Conservation (phyloP, 306 rosid genomes). For the Dicorynia guianensis region DNA sequence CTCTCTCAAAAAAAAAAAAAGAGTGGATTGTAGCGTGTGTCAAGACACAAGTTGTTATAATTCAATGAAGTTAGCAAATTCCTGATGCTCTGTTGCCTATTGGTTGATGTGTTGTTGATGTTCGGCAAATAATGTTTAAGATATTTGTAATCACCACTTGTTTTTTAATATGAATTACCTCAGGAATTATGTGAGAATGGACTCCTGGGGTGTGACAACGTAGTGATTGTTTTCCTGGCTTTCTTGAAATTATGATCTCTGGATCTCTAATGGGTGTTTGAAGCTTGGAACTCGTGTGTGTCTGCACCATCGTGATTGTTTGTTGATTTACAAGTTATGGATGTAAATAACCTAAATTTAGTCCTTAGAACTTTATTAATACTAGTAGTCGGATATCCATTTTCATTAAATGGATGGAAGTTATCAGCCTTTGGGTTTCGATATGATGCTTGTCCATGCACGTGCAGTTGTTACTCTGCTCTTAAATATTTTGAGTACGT, state of each 20-base stretch:
- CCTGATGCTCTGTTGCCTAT: background rate
- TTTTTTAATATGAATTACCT: no score
- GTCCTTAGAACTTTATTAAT: background rate
- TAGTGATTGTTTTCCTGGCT: background rate
- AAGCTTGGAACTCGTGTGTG: background rate
- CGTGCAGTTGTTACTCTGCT: constrained; percentile 3
- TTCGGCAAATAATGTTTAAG: background rate
- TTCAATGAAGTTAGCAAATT: background rate
- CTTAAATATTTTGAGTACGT: no score
- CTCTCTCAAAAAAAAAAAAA: no score
- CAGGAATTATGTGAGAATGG: background rate
- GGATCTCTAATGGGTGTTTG: background rate
- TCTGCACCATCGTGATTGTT: background rate
- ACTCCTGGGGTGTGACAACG: constrained; percentile 3
- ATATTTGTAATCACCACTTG: background rate
- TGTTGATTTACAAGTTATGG: background rate
- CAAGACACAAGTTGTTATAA: no score
- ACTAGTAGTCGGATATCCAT: background rate
- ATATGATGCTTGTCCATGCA: background rate
- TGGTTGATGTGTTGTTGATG: background rate
- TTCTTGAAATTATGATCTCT: background rate
- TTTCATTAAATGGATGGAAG: no score
- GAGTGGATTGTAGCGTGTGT: no score
- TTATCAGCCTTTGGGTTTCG: background rate
- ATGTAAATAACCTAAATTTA: background rate